These are phyloP conservation scores for Kwoniella mangroviensis DNA, from an alignment of 768 basidiomycete genomes.

Conservation along the genomic window DNA sequence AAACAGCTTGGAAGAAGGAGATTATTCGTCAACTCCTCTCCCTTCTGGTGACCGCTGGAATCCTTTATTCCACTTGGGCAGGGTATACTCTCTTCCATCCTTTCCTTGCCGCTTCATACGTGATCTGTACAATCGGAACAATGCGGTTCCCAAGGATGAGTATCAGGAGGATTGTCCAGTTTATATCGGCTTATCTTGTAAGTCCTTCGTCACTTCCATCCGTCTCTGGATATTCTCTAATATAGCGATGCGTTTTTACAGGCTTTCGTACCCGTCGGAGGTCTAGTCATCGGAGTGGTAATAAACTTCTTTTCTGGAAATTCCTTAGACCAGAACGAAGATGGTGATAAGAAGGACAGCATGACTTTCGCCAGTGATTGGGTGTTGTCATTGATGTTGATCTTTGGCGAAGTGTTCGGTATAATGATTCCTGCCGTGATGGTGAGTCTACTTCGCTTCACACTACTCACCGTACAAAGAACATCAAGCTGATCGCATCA, in stretches of 20 bases:
- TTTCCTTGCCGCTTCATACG: slow-evolving; percentile 1
- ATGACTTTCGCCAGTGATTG: slow-evolving; percentile 11
- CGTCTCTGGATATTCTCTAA: background rate
- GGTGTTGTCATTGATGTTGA: slow-evolving; percentile 11
- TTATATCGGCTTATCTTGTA: slow-evolving; percentile 12
- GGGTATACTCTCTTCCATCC: slow-evolving; percentile 9
- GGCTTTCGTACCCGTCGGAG: slow-evolving; percentile 1
- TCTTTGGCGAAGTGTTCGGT: slow-evolving; percentile 13
- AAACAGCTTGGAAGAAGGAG: slow-evolving; percentile 4
- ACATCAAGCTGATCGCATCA: too few species aligned
- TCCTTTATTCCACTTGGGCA: slow-evolving; percentile 3
- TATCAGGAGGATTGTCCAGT: slow-evolving; percentile 7
- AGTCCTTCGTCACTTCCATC: background rate
- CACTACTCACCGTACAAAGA: background rate
- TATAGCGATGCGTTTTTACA: background rate
- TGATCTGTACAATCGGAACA: background rate
- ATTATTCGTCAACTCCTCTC: background rate
- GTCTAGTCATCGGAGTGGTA: background rate
- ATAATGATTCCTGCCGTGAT: slow-evolving; percentile 6
- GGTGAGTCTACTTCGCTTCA: background rate
- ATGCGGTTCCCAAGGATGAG: slow-evolving; percentile 5
- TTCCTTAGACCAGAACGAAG: background rate
- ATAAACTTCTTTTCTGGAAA: background rate
- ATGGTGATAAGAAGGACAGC: background rate
- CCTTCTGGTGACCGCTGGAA: background rate